Evolutionary conservation across 192 early-diverging fungal genomes (phyloP).

Genomic region (Entomortierella chlamydospora): DNA sequence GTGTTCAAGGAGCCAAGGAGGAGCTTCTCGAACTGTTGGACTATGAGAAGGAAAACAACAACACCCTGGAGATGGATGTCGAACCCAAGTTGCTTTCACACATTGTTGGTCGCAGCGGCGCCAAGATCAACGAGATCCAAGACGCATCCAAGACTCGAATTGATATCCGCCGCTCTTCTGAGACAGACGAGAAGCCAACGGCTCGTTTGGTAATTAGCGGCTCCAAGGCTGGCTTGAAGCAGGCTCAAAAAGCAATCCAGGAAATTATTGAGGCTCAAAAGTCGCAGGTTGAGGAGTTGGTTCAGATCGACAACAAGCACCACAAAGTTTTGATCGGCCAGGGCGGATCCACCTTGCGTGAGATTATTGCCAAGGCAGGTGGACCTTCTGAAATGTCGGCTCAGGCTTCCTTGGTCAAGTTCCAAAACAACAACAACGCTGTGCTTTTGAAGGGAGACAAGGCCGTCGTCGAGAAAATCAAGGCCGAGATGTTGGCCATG

Average conservation of each 20-base stretch:
- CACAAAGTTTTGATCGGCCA: constrained; percentile 78
- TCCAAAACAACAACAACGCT: constrained; percentile 71
- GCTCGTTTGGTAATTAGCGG: constrained; percentile 65
- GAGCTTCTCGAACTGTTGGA: constrained; percentile 88
- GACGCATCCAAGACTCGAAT: constrained; percentile 78
- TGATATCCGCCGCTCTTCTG: constrained; percentile 67
- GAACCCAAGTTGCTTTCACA: constrained; percentile 75
- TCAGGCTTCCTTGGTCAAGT: constrained; percentile 68
- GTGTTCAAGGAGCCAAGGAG: constrained; percentile 79
- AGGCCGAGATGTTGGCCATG: constrained; percentile 54
- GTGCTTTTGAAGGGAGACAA: constrained; percentile 73
- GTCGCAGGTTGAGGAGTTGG: constrained; percentile 61
- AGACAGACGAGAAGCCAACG: constrained; percentile 51
- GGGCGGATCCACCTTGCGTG: constrained; percentile 70
- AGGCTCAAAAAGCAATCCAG: constrained; percentile 68
- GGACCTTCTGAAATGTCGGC: constrained; percentile 64
- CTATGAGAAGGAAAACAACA: constrained; percentile 83
- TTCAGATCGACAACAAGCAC: constrained; percentile 64
- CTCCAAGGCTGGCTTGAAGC: constrained; percentile 63
- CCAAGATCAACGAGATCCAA: constrained; percentile 81
- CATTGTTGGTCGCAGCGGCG: constrained; percentile 82
- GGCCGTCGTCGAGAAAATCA: constrained; percentile 65
- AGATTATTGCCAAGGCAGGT: constrained; percentile 68
- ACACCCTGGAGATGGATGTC: constrained; percentile 71
- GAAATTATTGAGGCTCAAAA: constrained; percentile 71